Evolutionary conservation across 139 green algal species (phyloP), one percentile per base, ranked within the genome.

Genomic region (Picochlorum sp.): DNA sequence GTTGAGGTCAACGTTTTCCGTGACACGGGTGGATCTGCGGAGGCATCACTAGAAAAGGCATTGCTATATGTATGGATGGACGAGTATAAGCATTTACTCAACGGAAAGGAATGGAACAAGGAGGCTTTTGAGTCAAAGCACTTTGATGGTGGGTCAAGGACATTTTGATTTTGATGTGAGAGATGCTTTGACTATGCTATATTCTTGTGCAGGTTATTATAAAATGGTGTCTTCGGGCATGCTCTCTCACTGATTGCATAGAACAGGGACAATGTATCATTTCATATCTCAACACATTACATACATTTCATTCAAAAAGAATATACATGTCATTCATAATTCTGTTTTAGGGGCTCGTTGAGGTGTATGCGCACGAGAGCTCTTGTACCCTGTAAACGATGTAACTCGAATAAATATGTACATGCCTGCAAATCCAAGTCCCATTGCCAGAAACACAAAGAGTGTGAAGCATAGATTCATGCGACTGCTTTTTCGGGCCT

Each of bases 21-120:
- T 11, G 30, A 45, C 45, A 68, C 69, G 13, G 13, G 41, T 20
- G 1, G 41, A 20, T 49, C 60, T 26, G 45, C 60, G 47, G 34
- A 41, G 34, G 8, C 34, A 11, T 41, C 34, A 41, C 34, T 41
- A 54, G 47, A 54, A 6, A n/a, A 54, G 24, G 47, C 47, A 54
- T 26, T 54, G 18, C 7, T 54, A 9, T 54, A 54, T 21, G n/a
- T 54, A 18, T 54, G 47, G 47, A 54, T 20, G n/a, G 47, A 54
- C 47, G 47, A 54, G n/a, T 54, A 54, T 21, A 21, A 20, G n/a
- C n/a, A 54, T 18, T 74, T 62, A 66, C 88, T 58, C 54, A 74
- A 28, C 66, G 68, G 7, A 60, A 67, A 55, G 47, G 56, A 47
- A 5, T 90, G 84, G 84, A 69, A 76, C 65, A 83, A 82, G 15